Conservation (phyloP, 2,329 filamentous ascomycete species). For the Hypoxylon sp. region DNA sequence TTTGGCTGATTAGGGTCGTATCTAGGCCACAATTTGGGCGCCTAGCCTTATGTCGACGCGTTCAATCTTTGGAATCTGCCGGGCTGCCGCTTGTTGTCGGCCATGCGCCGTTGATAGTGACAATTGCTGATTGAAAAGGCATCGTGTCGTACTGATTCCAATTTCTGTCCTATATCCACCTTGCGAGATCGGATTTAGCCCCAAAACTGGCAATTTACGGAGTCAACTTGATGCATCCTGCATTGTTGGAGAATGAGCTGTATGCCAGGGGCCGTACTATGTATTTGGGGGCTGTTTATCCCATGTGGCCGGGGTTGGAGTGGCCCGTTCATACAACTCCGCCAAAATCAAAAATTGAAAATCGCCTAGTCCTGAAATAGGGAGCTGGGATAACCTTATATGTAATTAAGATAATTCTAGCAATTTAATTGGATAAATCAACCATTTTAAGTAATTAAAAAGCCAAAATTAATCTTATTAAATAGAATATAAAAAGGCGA, state of each 20-base stretch:
- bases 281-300: constrained; percentile 5
- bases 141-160: neutral
- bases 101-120: neutral
- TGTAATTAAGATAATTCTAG: no score
- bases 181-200: constrained; percentile 25
- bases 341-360: no score
- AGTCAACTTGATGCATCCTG: constrained; percentile 22
- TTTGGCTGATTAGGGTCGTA: neutral
- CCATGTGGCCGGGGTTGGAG: constrained; percentile 21
- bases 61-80: neutral
- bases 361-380: no score
- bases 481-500: no score
- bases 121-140: neutral
- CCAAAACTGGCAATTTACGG: neutral
- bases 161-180: constrained; percentile 7
- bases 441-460: no score
- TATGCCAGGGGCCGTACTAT: neutral
- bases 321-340: no score
- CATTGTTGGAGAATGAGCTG: neutral
- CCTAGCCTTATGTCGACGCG: constrained; percentile 9
- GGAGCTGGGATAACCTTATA: no score
- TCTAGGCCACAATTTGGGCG: neutral
- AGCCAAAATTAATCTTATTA: no score
- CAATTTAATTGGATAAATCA: no score
- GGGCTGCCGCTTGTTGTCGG: neutral